Evolutionary conservation across 805 yeast genomes (phyloP).

Genomic region (Kregervanrija fluxuum): DNA sequence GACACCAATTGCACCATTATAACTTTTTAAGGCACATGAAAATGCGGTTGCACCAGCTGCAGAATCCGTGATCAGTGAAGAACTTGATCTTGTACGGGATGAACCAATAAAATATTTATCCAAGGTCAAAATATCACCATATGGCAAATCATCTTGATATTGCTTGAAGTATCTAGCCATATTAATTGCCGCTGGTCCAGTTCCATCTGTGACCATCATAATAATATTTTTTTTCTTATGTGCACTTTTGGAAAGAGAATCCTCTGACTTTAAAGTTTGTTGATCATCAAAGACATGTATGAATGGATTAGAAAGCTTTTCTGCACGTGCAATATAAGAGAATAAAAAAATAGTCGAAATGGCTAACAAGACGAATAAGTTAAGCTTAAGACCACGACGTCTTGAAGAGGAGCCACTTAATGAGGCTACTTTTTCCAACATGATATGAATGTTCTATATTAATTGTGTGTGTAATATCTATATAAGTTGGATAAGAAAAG

Average conservation of each 20-base stretch:
- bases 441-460: no score
- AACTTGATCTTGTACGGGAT: constrained; percentile 74
- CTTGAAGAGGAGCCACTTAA: no score
- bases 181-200: constrained; percentile 85
- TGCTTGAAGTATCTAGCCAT: constrained; percentile 74
- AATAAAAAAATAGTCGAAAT: background rate
- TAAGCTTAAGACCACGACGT: no score
- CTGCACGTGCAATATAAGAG: background rate
- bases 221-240: constrained; percentile 60
- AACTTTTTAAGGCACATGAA: constrained; percentile 73
- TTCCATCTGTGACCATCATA: constrained; percentile 91
- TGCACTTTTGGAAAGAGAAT: background rate
- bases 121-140: constrained; percentile 46
- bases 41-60: constrained; percentile 98
- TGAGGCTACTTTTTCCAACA: no score
- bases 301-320: background rate
- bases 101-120: constrained; percentile 75
- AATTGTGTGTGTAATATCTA: no score
- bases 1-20: constrained; percentile 92
- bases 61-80: constrained; percentile 80
- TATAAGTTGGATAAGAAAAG: no score
- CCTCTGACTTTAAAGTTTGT: background rate
- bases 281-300: background rate
- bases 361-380: no score
- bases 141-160: constrained; percentile 42